Base-by-base conservation (phyloP, 345 rosid genomes). In the Clausena lansium region DNA sequence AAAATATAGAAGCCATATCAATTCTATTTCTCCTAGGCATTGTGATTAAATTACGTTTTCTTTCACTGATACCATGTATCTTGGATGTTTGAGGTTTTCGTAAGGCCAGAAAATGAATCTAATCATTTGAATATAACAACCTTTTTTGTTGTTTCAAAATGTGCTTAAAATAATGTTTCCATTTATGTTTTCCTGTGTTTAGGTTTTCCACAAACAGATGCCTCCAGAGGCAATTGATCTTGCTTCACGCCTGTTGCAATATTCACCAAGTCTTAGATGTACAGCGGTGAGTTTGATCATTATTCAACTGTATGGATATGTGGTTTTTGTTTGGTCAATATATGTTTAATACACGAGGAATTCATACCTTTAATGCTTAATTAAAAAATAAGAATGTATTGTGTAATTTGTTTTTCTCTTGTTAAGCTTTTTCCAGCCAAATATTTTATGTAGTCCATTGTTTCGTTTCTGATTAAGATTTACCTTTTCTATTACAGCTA, bases 151-250 rank as follows among this genome's bases (percentile, higher is more conserved):
- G 20, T 39, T 61, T 33, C 17, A 7, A 15, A 10, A 33, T 47
- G 41, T 69, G 9, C 28, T 39, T 71, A 19, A 11, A 11, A 7
- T 9, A 50, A 13, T 4, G 33, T 19, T 57, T 32, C 24, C 19
- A 25, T 70, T 63, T 10, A 62, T 24, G 19, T 74, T 7, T 67
- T 10, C 28, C 20, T 67, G 59, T 69, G 9, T 35, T 25, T 73
- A 91, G 96, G 88, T 93, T 59, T 93, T 93, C 73, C 96, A 93
- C 81, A 93, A 91, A 81, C 80, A 93, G 47, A 91, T 93, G 95
- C 97, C 97, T 75, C 97, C 97, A 0, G 97, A 91, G 81, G 97
- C 97, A 6, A 91, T 94, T 80, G 98, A 92, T 85, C 90, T 92
- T 55, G 97, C 94, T 60, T 94, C 95, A 0, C 84, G 95, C 75